phyloP scores from a whole-genome alignment of 2,329 filamentous ascomycete species.

The Trichoderma sp. region DNA sequence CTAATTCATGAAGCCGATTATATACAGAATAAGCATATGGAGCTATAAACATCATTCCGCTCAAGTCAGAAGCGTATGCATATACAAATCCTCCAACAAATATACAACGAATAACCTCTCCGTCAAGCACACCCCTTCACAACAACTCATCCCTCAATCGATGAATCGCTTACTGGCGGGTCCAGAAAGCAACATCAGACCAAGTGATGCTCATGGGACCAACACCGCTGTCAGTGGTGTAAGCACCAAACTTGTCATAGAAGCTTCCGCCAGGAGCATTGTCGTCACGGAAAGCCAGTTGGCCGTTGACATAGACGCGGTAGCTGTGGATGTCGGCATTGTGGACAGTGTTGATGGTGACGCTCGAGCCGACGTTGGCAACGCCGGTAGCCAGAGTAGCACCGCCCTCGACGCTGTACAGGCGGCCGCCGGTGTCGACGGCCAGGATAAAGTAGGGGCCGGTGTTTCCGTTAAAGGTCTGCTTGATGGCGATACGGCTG shows the following conservation, averaged over 20 bases:
- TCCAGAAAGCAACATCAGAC: slow-evolving; percentile 26
- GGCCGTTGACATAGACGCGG: slow-evolving; percentile 29
- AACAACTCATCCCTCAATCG: not conserved
- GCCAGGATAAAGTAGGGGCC: slow-evolving; percentile 27
- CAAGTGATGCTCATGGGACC: slow-evolving; percentile 26
- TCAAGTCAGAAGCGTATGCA: not conserved
- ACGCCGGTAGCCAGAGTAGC: slow-evolving; percentile 23
- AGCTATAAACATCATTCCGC: not conserved
- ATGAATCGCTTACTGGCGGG: not conserved
- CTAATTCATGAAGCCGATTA: not conserved
- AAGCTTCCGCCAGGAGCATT: slow-evolving; percentile 27
- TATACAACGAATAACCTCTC: not conserved
- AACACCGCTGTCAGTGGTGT: slow-evolving; percentile 26
- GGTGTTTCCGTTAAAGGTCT: slow-evolving; percentile 27
- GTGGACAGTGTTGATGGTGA: slow-evolving; percentile 30
- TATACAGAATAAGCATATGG: not conserved
- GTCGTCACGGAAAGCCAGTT: slow-evolving; percentile 23
- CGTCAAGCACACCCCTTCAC: not conserved
- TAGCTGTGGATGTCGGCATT: slow-evolving; percentile 22
- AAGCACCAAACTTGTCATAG: slow-evolving; percentile 30
- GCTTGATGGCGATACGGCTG: slow-evolving; percentile 27
- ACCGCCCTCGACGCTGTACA: slow-evolving; percentile 28
- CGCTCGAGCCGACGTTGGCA: slow-evolving; percentile 23
- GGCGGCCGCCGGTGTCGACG: slow-evolving; percentile 21
- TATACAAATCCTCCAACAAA: not conserved